Conservation (phyloP, 352 stramenopile genomes). For the Phytophthora cryptogea region DNA sequence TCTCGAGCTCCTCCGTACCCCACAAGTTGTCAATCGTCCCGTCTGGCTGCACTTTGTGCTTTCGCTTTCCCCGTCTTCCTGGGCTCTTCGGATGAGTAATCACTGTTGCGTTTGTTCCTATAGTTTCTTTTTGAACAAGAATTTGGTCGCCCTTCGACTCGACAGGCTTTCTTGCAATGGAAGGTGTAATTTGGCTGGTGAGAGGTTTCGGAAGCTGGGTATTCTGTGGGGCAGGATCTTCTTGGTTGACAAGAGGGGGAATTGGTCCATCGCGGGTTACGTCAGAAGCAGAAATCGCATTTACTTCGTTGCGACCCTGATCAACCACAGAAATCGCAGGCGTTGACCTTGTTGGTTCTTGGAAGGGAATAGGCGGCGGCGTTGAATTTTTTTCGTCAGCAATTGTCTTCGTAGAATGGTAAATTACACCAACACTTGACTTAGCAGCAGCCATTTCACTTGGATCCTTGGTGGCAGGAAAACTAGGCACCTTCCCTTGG, state of each 20-base stretch:
- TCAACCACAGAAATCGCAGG: neutral
- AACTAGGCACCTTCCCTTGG: neutral
- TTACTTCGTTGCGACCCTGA: neutral
- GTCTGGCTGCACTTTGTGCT: conserved; percentile 30
- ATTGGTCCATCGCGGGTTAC: neutral
- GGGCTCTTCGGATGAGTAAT: neutral
- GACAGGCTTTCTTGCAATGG: neutral
- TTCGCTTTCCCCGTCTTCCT: conserved; percentile 15
- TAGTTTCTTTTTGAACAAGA: neutral
- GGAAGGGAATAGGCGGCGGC: neutral
- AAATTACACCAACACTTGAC: neutral
- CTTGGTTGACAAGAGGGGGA: neutral
- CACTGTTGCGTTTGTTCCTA: neutral
- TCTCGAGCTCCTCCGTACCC: conserved; percentile 37
- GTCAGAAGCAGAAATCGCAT: neutral
- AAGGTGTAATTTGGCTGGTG: neutral
- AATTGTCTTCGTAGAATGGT: neutral
- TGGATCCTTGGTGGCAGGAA: neutral
- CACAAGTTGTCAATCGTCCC: conserved; percentile 33
- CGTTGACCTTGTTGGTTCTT: neutral
- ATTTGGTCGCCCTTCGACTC: conserved; percentile 2
- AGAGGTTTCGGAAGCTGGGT: neutral
- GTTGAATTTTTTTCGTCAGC: neutral
- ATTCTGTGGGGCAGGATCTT: neutral
- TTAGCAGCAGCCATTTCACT: neutral